A percentile compares a stretch with the other conserved stretches of the same genome.
Evolutionary conservation across 2,329 filamentous ascomycete species (phyloP).

Genomic region (Cladobotryum mycophilum): DNA sequence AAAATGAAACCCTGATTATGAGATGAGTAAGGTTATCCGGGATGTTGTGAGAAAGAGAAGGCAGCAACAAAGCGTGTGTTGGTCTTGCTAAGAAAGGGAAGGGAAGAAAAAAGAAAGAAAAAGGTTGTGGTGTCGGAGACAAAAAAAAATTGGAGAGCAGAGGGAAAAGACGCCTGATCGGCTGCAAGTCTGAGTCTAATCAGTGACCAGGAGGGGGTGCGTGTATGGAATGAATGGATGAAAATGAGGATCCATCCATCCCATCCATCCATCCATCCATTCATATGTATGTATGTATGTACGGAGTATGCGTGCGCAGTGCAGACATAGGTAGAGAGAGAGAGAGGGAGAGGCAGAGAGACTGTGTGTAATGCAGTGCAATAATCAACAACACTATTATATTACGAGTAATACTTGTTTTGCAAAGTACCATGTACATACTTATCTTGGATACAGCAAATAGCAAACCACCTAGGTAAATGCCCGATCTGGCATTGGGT

Average conservation of each 20-base stretch:
- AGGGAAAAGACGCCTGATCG: neutral
- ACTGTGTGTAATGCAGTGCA: no score
- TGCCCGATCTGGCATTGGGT: no score
- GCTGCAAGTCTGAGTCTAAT: conserved; percentile 3
- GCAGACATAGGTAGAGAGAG: no score
- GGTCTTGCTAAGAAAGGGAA: neutral
- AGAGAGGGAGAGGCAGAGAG: no score
- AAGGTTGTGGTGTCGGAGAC: neutral
- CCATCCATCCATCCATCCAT: no score
- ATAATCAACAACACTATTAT: no score
- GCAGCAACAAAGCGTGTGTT: neutral
- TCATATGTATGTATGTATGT: no score
- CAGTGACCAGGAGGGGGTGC: neutral
- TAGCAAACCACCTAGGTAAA: no score
- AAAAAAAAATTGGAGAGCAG: neutral
- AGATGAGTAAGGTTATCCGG: neutral
- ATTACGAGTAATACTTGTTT: no score
- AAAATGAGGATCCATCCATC: neutral
- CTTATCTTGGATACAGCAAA: no score
- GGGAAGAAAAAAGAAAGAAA: neutral
- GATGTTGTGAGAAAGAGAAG: neutral
- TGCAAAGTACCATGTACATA: no score
- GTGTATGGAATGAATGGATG: neutral
- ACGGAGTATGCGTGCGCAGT: no score
- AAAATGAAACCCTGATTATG: neutral